phyloP scores from a whole-genome alignment of 345 rosid genomes.

The Draba incana region DNA sequence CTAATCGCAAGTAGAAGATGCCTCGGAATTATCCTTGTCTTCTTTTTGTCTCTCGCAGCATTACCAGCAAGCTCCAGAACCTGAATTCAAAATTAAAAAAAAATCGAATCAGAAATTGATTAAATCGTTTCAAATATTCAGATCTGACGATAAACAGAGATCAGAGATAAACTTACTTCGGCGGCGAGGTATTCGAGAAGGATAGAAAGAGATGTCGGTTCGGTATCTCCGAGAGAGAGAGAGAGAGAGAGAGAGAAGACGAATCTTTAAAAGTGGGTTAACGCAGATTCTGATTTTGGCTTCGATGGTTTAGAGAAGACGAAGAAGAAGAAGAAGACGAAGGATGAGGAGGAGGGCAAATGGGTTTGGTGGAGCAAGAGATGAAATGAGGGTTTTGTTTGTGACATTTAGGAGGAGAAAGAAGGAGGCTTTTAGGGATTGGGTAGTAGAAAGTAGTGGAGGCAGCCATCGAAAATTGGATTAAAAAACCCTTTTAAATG shows the following conservation, averaged over 20 bases:
- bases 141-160: too few relatives aligned
- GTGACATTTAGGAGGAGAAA: slow-evolving; percentile 25
- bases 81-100: too few relatives aligned
- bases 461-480: slow-evolving; percentile 39
- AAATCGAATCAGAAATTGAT: too few relatives aligned
- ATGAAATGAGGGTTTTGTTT: slow-evolving; percentile 43
- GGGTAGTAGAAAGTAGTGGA: slow-evolving; percentile 44
- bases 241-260: slow-evolving; percentile 39
- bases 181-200: too few relatives aligned
- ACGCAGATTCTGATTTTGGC: slow-evolving; percentile 36
- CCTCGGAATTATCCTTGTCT: too few relatives aligned
- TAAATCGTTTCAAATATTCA: too few relatives aligned
- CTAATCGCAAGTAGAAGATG: too few relatives aligned
- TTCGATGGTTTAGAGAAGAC: slow-evolving; percentile 38
- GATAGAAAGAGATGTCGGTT: too few relatives aligned
- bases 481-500: too few relatives aligned
- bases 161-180: too few relatives aligned
- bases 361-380: slow-evolving; percentile 41
- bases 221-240: background rate
- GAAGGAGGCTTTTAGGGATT: slow-evolving; percentile 44
- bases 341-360: slow-evolving; percentile 28
- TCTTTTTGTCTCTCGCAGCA: too few relatives aligned
- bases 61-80: too few relatives aligned
- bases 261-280: slow-evolving; percentile 36
- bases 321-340: slow-evolving; percentile 37